phyloP scores from a whole-genome alignment of 495 filamentous ascomycete genomes.

The Neurospora sp. region DNA sequence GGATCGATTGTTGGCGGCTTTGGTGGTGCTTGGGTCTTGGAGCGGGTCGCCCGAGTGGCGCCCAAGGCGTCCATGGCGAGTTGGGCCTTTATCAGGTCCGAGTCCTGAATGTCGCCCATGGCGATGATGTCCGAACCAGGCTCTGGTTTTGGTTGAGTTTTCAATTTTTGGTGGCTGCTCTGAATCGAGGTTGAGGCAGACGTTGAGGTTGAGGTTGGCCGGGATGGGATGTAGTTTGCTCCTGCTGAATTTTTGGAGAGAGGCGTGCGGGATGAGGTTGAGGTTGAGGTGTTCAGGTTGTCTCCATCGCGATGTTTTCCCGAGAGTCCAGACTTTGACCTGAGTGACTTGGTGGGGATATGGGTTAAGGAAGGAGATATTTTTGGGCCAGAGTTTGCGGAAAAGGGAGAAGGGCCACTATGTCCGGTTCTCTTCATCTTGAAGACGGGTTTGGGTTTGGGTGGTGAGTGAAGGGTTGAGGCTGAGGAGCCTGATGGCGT shows the following conservation, averaged over 20 bases:
- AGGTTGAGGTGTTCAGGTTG: neutral
- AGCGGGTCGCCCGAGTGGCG: neutral
- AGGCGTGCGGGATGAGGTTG: neutral
- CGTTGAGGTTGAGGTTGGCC: neutral
- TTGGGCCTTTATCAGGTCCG: neutral
- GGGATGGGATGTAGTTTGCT: neutral
- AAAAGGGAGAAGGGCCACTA: constrained; percentile 3
- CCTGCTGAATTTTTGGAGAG: neutral
- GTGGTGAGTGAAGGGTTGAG: neutral
- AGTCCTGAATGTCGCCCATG: neutral
- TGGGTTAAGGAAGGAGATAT: neutral
- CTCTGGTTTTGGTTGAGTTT: neutral
- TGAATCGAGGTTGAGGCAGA: neutral
- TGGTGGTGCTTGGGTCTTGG: neutral
- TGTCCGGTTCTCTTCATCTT: constrained; percentile 13
- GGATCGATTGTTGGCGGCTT: neutral
- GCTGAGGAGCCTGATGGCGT: neutral
- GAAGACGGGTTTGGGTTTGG: constrained; percentile 5
- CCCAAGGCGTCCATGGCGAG: neutral
- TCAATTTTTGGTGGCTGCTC: neutral
- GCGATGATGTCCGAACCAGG: neutral
- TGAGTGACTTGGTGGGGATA: constrained; percentile 6
- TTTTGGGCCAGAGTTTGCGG: neutral
- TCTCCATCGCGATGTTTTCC: constrained; percentile 1
- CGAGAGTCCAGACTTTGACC: neutral